A percentile compares a stretch with the other conserved stretches of the same genome.
These are phyloP conservation scores for Pseudopyrenochaeta lycopersici DNA, from an alignment of 2,329 filamentous ascomycete species.

Conservation along the genomic window DNA sequence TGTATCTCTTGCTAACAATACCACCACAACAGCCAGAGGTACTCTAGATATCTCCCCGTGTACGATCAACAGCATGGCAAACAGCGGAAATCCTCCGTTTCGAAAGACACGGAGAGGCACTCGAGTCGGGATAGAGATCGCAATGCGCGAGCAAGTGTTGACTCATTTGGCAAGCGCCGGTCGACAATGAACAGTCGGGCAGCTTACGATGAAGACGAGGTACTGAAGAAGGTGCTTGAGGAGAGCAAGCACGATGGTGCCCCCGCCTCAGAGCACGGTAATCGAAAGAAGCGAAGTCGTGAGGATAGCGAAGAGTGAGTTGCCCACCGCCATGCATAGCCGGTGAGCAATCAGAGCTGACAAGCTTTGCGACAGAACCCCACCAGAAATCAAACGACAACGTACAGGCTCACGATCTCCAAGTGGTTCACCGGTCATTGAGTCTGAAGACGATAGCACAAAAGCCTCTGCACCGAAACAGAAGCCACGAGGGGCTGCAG, in stretches of 20 bases:
- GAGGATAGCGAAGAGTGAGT: slow-evolving; percentile 96
- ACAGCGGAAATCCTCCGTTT: slow-evolving; percentile 70
- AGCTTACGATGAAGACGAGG: slow-evolving; percentile 94
- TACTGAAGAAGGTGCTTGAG: slow-evolving; percentile 87
- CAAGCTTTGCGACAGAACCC: slow-evolving; percentile 65
- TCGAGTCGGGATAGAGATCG: slow-evolving; percentile 65
- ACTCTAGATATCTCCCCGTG: slow-evolving; percentile 70
- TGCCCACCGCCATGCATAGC: slow-evolving; percentile 12
- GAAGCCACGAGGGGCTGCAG: slow-evolving; percentile 57
- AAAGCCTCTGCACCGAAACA: slow-evolving; percentile 53
- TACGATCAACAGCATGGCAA: slow-evolving; percentile 60
- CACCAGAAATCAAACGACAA: slow-evolving; percentile 78
- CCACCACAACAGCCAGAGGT: slow-evolving; percentile 61
- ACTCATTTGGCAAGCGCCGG: slow-evolving; percentile 78
- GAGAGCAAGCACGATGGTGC: slow-evolving; percentile 87
- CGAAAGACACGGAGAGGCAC: slow-evolving; percentile 67
- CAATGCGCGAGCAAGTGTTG: slow-evolving; percentile 63
- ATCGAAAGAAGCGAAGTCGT: slow-evolving; percentile 80
- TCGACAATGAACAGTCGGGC: slow-evolving; percentile 98
- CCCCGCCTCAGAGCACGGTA: slow-evolving; percentile 62
- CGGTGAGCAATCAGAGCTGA: slow-evolving; percentile 27
- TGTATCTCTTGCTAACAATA: slow-evolving; percentile 7
- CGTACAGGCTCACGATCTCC: slow-evolving; percentile 69
- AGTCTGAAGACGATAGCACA: slow-evolving; percentile 75
- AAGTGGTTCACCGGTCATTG: slow-evolving; percentile 62